Evolutionary conservation across 2,329 filamentous ascomycete species (phyloP), one percentile per base, ranked within the genome.

Genomic region (Ramichloridium luteum): DNA sequence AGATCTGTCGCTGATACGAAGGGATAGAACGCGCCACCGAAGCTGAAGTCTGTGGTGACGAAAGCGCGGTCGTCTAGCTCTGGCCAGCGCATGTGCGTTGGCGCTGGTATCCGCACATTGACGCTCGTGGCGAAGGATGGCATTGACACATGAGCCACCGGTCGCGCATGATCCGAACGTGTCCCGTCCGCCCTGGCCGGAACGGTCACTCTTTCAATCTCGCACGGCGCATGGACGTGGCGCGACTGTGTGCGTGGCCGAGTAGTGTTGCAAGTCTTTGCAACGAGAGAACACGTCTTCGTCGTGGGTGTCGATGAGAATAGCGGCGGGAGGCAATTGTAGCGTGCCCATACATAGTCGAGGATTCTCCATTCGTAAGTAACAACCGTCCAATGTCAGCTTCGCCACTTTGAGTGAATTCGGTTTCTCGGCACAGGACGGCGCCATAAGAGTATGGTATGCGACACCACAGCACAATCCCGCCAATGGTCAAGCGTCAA

Each of bases 271-370:
- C 12, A 65, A 35, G 1, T 51, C 32, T 3, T 49, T 35, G 4
- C 60, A 47, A 4, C 42, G 43, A 0, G 61, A 56, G 32, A 67
- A 67, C 10, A 63, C 46, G 8, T 16, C 32, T 12, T 43, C 14
- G 32, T 64, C 59, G 32, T 59, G 48, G 3, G 54, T 55, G 34
- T 65, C 61, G 6, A 45, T 13, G 10, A 45, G 28, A 12, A 45
- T n/a, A 35, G 5, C 40, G 30, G 2, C 63, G 63, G 9, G 69
- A 41, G 0, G 65, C 65, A 27, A 70, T 62, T 0, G 65, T 67
- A 3, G 63, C 65, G 41, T 69, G 65, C 3, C 65, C 65, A 37
- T 65, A 68, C 55, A 67, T 67, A 4, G 62, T 67, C 5, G 60
- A 64, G 30, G 60, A 67, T 1, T 61, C 64, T 3, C 61, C 59